Conservation (phyloP, 2,329 filamentous ascomycete genomes). For the Arthrobotrys conoides region DNA sequence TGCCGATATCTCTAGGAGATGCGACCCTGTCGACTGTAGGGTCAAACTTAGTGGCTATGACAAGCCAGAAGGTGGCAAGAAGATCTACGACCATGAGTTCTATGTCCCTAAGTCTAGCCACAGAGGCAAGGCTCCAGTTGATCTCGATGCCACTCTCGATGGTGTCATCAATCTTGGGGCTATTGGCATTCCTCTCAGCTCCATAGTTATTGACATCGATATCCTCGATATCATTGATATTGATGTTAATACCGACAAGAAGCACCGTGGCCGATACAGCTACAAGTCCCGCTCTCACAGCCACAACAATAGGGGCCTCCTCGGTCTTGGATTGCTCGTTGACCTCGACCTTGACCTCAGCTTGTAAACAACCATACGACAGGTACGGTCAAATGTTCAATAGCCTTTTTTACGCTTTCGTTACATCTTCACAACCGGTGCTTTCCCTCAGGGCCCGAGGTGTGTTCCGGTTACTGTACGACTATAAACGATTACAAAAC, state of each 20-base stretch:
- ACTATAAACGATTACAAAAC: slow-evolving; percentile 2
- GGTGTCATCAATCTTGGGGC: slow-evolving; percentile 39
- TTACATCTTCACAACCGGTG: slow-evolving; percentile 20
- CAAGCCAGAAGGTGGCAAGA: slow-evolving; percentile 46
- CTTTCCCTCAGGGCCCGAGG: slow-evolving; percentile 51
- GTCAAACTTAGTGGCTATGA: slow-evolving; percentile 52
- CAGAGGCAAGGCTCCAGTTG: slow-evolving; percentile 32
- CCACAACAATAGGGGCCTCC: not conserved
- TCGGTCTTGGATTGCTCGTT: slow-evolving; percentile 32
- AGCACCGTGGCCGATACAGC: slow-evolving; percentile 45
- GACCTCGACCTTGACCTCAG: slow-evolving; percentile 24
- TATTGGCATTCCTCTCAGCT: slow-evolving; percentile 9
- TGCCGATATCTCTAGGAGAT: slow-evolving; percentile 34
- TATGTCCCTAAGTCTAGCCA: slow-evolving; percentile 50
- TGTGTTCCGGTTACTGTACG: slow-evolving; percentile 27
- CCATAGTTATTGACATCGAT: slow-evolving; percentile 29
- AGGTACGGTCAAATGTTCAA: not conserved
- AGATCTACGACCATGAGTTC: slow-evolving; percentile 59
- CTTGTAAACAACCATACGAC: slow-evolving; percentile 29
- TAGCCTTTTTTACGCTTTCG: not conserved
- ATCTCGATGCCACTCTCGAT: slow-evolving; percentile 43
- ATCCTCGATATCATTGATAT: slow-evolving; percentile 29
- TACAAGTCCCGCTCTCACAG: slow-evolving; percentile 35
- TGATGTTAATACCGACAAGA: slow-evolving; percentile 33
- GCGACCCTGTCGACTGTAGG: slow-evolving; percentile 52